These are phyloP conservation scores for Phaseolus coccineus DNA, from an alignment of 331 rosid genomes.

Conservation along the genomic window DNA sequence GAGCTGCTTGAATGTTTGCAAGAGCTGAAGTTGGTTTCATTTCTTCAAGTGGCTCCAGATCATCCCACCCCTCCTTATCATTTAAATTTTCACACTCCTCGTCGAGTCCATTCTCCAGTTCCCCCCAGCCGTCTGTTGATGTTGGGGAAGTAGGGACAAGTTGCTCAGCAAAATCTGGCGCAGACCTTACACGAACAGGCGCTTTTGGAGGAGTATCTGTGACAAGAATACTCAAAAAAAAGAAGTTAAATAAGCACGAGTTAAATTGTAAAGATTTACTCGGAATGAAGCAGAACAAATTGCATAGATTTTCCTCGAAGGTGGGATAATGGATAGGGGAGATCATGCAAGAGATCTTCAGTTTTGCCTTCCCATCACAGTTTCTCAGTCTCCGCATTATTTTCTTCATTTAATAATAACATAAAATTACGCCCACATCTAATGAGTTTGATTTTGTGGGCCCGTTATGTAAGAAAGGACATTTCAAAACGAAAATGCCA, in stretches of 20 bases:
- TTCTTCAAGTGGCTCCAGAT: conserved; percentile 90
- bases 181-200: conserved; percentile 64
- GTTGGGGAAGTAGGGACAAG: conserved; percentile 83
- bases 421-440: neutral
- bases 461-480: neutral
- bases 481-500: conserved; percentile 8
- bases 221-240: conserved; percentile 54
- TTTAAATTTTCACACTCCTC: conserved; percentile 59
- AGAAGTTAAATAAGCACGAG: conserved; percentile 26
- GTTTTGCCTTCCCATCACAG: conserved; percentile 10
- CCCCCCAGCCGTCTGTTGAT: conserved; percentile 99
- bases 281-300: conserved; percentile 25
- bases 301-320: conserved; percentile 1
- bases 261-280: conserved; percentile 18
- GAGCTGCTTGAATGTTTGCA: conserved; percentile 93
- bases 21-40: conserved; percentile 80
- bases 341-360: conserved; percentile 5
- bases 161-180: conserved; percentile 72
- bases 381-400: neutral
- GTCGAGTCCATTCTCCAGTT: conserved; percentile 81
- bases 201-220: conserved; percentile 69
- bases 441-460: neutral
- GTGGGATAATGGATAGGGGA: neutral
- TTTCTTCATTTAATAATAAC: conserved; percentile 9
- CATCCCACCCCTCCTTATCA: conserved; percentile 98